Percentiles rank a stretch among this genome's conserved stretches.
Conservation (phyloP, 768 basidiomycete genomes). For the Russula sp. region DNA sequence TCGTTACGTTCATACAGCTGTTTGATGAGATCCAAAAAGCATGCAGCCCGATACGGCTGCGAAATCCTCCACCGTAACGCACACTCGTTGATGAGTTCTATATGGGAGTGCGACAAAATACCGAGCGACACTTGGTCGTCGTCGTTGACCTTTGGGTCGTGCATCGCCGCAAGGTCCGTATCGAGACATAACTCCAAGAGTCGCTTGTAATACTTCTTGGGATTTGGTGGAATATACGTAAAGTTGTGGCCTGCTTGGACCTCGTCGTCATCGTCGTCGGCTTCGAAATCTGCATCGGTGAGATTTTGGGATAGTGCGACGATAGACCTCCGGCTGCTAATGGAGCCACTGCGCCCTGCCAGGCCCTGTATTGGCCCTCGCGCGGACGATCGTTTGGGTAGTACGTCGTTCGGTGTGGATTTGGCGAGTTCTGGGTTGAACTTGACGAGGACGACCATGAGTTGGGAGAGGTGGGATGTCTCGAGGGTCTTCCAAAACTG, state of each 20-base stretch:
- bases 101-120: slow-evolving; percentile 73
- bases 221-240: slow-evolving; percentile 87
- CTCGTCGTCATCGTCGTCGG: slow-evolving; percentile 57
- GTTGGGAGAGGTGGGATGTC: slow-evolving; percentile 77
- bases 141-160: slow-evolving; percentile 85
- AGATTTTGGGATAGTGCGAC: slow-evolving; percentile 26
- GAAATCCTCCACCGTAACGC: slow-evolving; percentile 87
- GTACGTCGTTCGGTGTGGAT: slow-evolving; percentile 55
- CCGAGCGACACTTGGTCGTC: slow-evolving; percentile 93
- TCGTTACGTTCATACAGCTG: slow-evolving; percentile 84
- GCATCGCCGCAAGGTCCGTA: slow-evolving; percentile 83
- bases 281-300: slow-evolving; percentile 32
- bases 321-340: slow-evolving; percentile 64
- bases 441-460: slow-evolving; percentile 83
- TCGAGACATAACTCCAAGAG: slow-evolving; percentile 79
- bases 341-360: slow-evolving; percentile 50
- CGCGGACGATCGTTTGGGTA: slow-evolving; percentile 31
- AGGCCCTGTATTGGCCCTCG: slow-evolving; percentile 49
- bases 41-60: slow-evolving; percentile 66
- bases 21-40: slow-evolving; percentile 81
- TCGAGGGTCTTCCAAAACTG: slow-evolving; percentile 78
- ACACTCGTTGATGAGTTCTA: slow-evolving; percentile 83
- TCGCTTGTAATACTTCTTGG: slow-evolving; percentile 77
- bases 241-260: slow-evolving; percentile 70
- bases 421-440: slow-evolving; percentile 83